Evolutionary conservation across 1,284 basidiomycete species (phyloP), one percentile per base, ranked within the genome.

Genomic region (Cystobasidium slooffiae): DNA sequence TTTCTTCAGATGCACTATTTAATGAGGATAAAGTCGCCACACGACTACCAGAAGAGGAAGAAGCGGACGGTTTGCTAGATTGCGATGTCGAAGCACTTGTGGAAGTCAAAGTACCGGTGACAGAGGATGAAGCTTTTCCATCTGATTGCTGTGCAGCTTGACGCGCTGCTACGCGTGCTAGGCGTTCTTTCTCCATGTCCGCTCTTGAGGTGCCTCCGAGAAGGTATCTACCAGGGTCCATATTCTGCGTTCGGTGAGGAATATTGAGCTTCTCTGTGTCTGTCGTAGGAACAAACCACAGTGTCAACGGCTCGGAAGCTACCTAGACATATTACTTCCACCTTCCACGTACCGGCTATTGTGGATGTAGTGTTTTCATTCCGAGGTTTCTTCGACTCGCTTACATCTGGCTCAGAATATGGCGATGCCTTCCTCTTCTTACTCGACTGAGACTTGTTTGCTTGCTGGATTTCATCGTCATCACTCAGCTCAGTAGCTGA

Each of bases 81-180:
- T 39, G 39, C 49, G 12, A 10, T 22, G 37, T 12, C 41, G 18
- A 22, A 37, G 69, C 20, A 44, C 16, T 31, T 10, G 44, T 16
- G 1, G 8, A n/a, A 18, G 58, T 22, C 9, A 20, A 6, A 16
- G 10, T 44, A 7, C 47, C 49, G 37, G 69, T 22, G 31, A 49
- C 39, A 41, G 16, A 53, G 16, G 68, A 53, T 20, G 44, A 6
- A 49, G 31, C 20, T 47, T 24, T 22, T 0, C 46, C 61, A 49
- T 63, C 46, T 6, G 61, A 43, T 49, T 63, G 61, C 43, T 59
- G 47, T 20, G 62, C 52, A 43, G 70, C 70, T 56, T 55, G 51
- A 49, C 70, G 70, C n/a, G 70, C 70, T 18, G 70, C 53, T 37
- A 64, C 59, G 20, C 70, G 62, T 20, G 70, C 70, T 41, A 73